Conservation (phyloP, 164 flowering plant genomes). For the Santalum album region DNA sequence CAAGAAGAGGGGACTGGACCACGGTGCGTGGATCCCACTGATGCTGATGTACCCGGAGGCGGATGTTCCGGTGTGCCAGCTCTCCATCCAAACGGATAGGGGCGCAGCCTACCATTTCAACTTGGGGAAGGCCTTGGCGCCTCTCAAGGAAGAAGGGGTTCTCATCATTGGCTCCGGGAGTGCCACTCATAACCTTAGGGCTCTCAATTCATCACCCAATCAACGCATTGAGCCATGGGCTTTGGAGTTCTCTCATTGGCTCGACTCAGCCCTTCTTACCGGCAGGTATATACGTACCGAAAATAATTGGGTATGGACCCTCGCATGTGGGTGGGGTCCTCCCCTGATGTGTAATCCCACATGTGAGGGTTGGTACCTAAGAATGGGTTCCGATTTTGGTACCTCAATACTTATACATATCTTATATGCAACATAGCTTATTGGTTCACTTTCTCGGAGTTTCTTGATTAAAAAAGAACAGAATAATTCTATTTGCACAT, state of each 20-base stretch:
- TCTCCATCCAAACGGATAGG: constrained; percentile 46
- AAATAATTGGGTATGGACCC: background rate
- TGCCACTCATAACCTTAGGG: constrained; percentile 65
- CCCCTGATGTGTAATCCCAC: no score
- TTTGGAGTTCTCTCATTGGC: constrained; percentile 63
- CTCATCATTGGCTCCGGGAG: constrained; percentile 82
- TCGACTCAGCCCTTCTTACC: constrained; percentile 51
- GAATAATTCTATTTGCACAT: no score
- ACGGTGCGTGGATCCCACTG: constrained; percentile 87
- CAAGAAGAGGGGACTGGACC: constrained; percentile 74
- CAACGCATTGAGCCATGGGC: constrained; percentile 54
- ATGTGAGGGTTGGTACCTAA: no score
- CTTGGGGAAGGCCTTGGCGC: constrained; percentile 68
- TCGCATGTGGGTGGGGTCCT: no score
- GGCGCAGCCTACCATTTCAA: constrained; percentile 72
- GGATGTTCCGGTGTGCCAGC: constrained; percentile 73
- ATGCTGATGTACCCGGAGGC: constrained; percentile 90
- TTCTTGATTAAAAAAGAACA: no score
- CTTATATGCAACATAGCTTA: no score
- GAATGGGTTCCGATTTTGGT: no score
- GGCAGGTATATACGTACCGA: constrained; percentile 46
- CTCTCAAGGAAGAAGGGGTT: constrained; percentile 73
- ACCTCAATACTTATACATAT: no score
- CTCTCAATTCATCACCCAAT: background rate
- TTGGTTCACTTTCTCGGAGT: no score